Base-by-base conservation (phyloP, 495 filamentous ascomycete species). In the Neurospora sp. region DNA sequence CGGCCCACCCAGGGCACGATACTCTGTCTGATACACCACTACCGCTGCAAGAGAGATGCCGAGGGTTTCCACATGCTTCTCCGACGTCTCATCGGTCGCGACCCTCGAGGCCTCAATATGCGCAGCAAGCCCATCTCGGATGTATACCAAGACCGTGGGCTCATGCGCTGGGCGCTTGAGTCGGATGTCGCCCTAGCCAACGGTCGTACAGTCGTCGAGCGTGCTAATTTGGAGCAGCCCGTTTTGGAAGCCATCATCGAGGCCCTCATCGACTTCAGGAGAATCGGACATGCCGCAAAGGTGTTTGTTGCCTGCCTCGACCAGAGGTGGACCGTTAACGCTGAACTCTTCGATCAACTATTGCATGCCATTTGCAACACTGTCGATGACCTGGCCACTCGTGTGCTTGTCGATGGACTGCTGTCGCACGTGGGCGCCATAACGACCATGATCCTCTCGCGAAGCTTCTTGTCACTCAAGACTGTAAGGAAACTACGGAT, bases 21-120 rank as follows among this genome's bases (percentile, higher is more conserved):
- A n/a, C 75, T 83, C 6, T 84, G 84, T 42, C 75, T 90, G 8
- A 79, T 93, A 6, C 78, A 86, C 41, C 85, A 90, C 79, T 90
- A 87, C 75, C 83, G 82, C 8, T 76, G 75, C 48, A 83, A 75
- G 9, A 74, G 77, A 3, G 79, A 88, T 70, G 10, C 73, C 0
- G 35, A 76, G 12, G 84, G 82, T 5, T 85, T 89, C 69, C 78
- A 77, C 35, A 72, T 75, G 16, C 75, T 84, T 12, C 59, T 86
- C 27, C 73, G 74, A 35, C 80, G 81, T 10, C 82, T 90, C 78
- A 74, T 73, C 3, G 80, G 75, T 6, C 16, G 70, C 14, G 76
- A 81, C 61, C 17, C 39, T 3, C 76, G 74, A 10, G 81, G 78
- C 7, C 73, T 79, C 12, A 72, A 73, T 39, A 16, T 79, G 31